Conservation (phyloP, 176 grass and related monocot genomes). For the Secale cereale region DNA sequence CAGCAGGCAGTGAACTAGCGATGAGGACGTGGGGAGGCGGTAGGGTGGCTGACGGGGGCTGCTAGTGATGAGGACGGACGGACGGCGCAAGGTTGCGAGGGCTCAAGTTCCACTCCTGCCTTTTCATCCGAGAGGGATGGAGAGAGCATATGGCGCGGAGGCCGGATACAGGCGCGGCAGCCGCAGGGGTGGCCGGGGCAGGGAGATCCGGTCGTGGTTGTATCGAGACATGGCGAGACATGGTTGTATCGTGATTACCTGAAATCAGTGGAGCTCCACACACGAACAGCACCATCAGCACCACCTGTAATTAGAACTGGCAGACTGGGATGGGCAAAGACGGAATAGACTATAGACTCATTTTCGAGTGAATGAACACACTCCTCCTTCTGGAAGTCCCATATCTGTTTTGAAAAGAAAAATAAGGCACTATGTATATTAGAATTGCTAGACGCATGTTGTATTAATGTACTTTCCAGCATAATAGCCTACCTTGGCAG, state of each 20-base stretch:
- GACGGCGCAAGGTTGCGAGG: no score
- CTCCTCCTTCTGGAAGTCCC: background rate
- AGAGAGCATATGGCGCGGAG: no score
- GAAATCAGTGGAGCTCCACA: background rate
- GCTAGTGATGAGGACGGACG: no score
- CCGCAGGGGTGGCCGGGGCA: no score
- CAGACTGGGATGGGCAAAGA: background rate
- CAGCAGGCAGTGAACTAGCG: no score
- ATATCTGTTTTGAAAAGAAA: background rate
- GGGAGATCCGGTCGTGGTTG: no score
- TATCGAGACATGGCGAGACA: no score
- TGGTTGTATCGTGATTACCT: background rate
- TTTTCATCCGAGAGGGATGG: no score
- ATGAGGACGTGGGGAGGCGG: no score
- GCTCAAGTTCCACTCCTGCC: no score
- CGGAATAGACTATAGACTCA: fast-evolving
- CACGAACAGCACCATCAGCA: fast-evolving
- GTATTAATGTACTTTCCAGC: background rate
- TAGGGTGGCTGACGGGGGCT: no score
- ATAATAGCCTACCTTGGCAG: background rate
- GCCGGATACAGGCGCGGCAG: no score
- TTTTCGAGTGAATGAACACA: background rate
- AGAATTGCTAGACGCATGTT: background rate
- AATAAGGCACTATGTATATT: background rate
- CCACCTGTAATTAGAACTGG: background rate